A percentile compares a stretch with the other conserved stretches of the same genome.
phyloP scores from a whole-genome alignment of 495 filamentous ascomycete genomes.

The Amphirosellinia nigrospora region DNA sequence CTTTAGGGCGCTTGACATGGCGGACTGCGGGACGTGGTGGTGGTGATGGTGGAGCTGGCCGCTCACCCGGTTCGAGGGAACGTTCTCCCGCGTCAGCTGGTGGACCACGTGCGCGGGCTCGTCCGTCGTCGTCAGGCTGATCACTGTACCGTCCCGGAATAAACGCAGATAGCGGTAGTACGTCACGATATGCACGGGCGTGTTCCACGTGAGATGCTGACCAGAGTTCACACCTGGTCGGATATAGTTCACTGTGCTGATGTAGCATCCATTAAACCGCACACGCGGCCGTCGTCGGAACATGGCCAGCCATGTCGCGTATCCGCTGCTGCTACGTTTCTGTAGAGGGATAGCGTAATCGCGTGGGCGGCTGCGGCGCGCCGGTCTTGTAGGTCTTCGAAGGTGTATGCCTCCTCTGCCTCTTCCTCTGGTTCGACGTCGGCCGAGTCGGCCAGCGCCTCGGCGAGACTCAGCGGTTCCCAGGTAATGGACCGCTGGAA shows the following conservation, averaged over 20 bases:
- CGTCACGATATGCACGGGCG: constrained; percentile 92
- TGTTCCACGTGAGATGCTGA: constrained; percentile 70
- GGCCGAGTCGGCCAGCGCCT: constrained; percentile 35
- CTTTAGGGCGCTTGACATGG: constrained; percentile 44
- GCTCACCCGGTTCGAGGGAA: constrained; percentile 33
- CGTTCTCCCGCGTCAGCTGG: constrained; percentile 60
- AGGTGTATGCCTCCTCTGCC: constrained; percentile 27
- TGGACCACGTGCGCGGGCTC: constrained; percentile 87
- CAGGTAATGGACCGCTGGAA: constrained; percentile 71
- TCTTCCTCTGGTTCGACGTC: neutral
- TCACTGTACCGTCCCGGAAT: constrained; percentile 84
- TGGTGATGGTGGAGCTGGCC: constrained; percentile 16
- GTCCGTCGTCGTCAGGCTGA: constrained; percentile 76
- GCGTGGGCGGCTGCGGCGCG: constrained; percentile 42
- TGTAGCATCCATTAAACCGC: constrained; percentile 94
- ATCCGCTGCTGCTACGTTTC: constrained; percentile 44
- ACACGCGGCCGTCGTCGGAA: constrained; percentile 84
- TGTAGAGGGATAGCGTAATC: constrained; percentile 46
- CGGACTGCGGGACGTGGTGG: constrained; percentile 31
- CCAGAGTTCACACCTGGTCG: constrained; percentile 70
- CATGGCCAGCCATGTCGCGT: constrained; percentile 64
- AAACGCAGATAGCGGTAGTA: constrained; percentile 97
- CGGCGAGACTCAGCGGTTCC: constrained; percentile 54
- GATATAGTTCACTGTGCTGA: constrained; percentile 93
- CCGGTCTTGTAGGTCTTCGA: constrained; percentile 34